Base-by-base conservation (phyloP, 2,329 filamentous ascomycete genomes). In the Verticillium nonalfalfae region DNA sequence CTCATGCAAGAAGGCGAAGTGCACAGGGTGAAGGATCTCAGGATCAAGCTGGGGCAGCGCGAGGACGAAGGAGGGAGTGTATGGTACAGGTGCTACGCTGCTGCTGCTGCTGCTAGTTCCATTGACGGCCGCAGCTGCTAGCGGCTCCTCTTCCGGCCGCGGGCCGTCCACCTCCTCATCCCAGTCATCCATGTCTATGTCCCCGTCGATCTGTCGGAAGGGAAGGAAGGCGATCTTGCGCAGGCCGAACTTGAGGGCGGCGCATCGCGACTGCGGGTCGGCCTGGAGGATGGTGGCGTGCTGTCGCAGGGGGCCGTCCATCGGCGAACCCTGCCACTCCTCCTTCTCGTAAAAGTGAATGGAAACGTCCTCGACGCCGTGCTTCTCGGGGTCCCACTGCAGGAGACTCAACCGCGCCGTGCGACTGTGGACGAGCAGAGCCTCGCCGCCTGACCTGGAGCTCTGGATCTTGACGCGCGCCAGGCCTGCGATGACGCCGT, bases 341-440 rank as follows among this genome's bases (percentile, higher is more conserved):
- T 97, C 93, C 73, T 95, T 91, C 75, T 99, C 95, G 77, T 98
- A 99, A 81, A 93, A 98, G 78, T 99, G 95, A 69, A 99, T 94
- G 59, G 94, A 98, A 65, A 95, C 86, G 59, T 94, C 98, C 68
- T 89, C 88, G 68, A 98, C 87, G 59, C 85, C 85, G 74, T 90
- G 83, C 67, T 86, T 87, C 72, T 90, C 86, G 9, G 91, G 87
- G 72, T 98, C 91, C 95, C 95, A 99, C 78, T 97, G 91, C 61
- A 97, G 83, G 74, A 99, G 81, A 74, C 91, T 96, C 71, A 98
- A 83, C 77, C 97, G 97, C 52, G 95, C 95, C 76, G 97, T 93
- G 71, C 90, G 90, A 76, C 94, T 90, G 0, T 92, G 90, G 61
- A 98, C 75, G 60, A 99, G 79, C 60, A 99, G 81, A 56, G 90